A percentile compares a stretch with the other conserved stretches of the same genome.
These are phyloP conservation scores for Podospora conica DNA, from an alignment of 495 filamentous ascomycete species.

Conservation along the genomic window DNA sequence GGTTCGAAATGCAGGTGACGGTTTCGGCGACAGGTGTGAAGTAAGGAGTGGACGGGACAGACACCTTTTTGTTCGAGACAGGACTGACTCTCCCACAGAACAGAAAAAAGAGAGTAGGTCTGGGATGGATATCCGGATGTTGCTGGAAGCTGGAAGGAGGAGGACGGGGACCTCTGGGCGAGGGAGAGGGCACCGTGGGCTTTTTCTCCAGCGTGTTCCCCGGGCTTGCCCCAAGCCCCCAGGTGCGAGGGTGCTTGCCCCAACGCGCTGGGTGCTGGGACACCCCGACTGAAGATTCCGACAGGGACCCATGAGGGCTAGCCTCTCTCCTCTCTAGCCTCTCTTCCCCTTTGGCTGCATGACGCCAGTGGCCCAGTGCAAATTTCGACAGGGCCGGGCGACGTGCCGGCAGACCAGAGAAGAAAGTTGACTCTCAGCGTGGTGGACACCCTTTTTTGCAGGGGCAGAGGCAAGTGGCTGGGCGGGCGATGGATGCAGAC, in stretches of 20 bases:
- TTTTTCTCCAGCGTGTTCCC: conserved; percentile 3
- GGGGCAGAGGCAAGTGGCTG: background rate
- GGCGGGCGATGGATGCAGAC: background rate
- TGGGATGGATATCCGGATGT: background rate
- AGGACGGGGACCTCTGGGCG: background rate
- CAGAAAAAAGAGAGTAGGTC: background rate
- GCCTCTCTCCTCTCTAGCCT: background rate
- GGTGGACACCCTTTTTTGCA: background rate
- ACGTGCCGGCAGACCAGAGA: conserved; percentile 1
- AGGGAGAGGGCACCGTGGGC: background rate
- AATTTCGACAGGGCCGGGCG: conserved; percentile 8
- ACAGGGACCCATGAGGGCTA: background rate
- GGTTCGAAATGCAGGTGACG: too few species aligned
- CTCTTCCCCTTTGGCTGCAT: conserved; percentile 22
- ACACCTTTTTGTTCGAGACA: background rate
- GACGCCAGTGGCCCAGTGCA: conserved; percentile 19
- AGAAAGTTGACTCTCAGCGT: background rate
- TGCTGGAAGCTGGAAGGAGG: background rate
- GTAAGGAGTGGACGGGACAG: background rate
- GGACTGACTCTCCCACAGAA: background rate
- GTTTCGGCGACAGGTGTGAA: background rate
- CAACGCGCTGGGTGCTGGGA: too few species aligned
- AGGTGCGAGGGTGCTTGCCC: too few species aligned
- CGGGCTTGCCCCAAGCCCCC: background rate
- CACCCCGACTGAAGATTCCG: background rate